Percentiles rank a stretch among this genome's conserved stretches.
phyloP scores from a whole-genome alignment of 495 filamentous ascomycete genomes.

The Rusavskia elegans region DNA sequence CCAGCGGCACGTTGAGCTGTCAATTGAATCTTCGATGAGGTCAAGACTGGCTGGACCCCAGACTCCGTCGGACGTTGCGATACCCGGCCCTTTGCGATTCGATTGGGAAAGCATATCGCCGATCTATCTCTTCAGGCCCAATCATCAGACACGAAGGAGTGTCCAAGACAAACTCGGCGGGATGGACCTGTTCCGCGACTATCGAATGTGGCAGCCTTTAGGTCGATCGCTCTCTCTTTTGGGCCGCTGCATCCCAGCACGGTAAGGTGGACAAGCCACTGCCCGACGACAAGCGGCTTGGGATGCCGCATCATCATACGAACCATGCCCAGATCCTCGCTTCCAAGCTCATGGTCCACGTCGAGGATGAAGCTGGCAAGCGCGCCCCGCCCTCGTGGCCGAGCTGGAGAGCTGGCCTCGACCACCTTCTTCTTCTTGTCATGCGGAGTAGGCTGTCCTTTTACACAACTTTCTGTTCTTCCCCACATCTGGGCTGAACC shows the following conservation, averaged over 20 bases:
- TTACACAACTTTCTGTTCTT: not conserved
- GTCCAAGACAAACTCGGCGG: not conserved
- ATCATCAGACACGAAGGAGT: not conserved
- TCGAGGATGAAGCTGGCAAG: not conserved
- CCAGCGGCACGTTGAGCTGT: no score
- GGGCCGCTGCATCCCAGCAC: not conserved
- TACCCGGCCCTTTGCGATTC: not conserved
- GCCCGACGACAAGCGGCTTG: not conserved
- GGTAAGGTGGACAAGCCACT: not conserved
- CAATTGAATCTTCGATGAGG: no score
- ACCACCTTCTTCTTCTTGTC: not conserved
- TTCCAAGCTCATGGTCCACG: not conserved
- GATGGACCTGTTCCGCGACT: no score
- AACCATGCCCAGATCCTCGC: not conserved
- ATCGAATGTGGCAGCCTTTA: not conserved
- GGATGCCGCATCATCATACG: not conserved
- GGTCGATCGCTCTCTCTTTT: not conserved
- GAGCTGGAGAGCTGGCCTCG: not conserved
- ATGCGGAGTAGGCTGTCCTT: not conserved
- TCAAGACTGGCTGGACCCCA: not conserved
- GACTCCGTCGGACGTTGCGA: not conserved
- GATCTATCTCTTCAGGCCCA: not conserved
- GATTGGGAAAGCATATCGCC: not conserved
- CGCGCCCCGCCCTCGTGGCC: not conserved
- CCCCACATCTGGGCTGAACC: not conserved